phyloP scores from a whole-genome alignment of 495 filamentous ascomycete genomes.

The Gamarada debralockiae region DNA sequence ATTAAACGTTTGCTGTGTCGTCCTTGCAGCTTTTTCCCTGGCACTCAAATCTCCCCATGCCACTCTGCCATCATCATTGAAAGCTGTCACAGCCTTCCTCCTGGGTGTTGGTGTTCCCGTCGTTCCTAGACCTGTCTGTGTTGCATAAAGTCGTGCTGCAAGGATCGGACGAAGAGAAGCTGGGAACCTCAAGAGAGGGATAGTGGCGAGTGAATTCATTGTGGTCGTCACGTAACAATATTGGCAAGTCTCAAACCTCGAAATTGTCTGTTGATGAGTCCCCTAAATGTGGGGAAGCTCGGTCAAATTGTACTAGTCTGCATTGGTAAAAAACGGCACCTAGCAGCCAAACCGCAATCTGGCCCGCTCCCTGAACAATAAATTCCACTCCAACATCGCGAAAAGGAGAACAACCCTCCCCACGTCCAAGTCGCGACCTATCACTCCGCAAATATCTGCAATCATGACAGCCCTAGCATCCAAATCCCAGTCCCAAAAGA shows the following conservation, averaged over 20 bases:
- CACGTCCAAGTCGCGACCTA: neutral
- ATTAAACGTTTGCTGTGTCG: conserved; percentile 89
- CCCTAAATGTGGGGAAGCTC: conserved; percentile 20
- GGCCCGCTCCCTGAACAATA: conserved; percentile 11
- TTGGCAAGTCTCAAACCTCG: conserved; percentile 18
- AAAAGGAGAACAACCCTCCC: conserved; percentile 3
- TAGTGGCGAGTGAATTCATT: conserved; percentile 17
- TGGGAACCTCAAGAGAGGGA: conserved; percentile 9
- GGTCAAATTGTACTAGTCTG: neutral
- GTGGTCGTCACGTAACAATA: conserved; percentile 10
- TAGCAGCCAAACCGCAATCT: conserved; percentile 23
- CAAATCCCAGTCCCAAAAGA: conserved; percentile 92
- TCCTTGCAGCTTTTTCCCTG: conserved; percentile 76
- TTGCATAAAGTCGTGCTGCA: conserved; percentile 45
- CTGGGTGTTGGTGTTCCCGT: conserved; percentile 27
- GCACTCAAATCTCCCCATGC: conserved; percentile 72
- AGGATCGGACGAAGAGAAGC: conserved; percentile 21
- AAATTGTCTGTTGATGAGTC: neutral
- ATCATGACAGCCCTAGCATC: conserved; percentile 78
- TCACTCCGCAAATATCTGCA: conserved; percentile 36
- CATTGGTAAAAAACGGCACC: conserved; percentile 1
- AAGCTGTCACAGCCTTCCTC: conserved; percentile 68
- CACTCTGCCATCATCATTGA: conserved; percentile 77
- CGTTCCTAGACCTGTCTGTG: conserved; percentile 41
- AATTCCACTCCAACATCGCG: neutral